These are phyloP conservation scores for Microascus cirrosus DNA, from an alignment of 2,329 filamentous ascomycete genomes.

Conservation along the genomic window DNA sequence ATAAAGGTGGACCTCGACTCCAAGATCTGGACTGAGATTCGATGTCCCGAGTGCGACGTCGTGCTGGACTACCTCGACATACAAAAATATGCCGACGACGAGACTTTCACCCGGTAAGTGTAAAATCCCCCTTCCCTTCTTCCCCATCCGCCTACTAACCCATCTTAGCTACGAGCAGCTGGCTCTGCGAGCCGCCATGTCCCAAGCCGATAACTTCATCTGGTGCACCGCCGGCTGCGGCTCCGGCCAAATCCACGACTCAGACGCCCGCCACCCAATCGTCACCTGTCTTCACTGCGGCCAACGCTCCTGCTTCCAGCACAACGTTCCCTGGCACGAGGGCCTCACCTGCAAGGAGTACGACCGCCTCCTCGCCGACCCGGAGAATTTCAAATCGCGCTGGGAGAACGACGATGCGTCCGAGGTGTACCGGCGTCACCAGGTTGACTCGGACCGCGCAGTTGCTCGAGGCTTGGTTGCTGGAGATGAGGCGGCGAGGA, in stretches of 20 bases:
- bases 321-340: slow-evolving; percentile 29
- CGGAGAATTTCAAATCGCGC: slow-evolving; percentile 23
- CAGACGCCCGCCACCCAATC: slow-evolving; percentile 24
- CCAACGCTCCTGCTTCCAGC: slow-evolving; percentile 29
- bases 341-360: slow-evolving; percentile 29
- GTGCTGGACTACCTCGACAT: slow-evolving; percentile 31
- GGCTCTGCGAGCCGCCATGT: slow-evolving; percentile 28
- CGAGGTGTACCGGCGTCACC: slow-evolving; percentile 18
- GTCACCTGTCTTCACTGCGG: slow-evolving; percentile 27
- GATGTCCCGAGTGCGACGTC: slow-evolving; percentile 39
- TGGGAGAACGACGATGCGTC: slow-evolving; percentile 26
- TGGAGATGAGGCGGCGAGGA: slow-evolving; percentile 16
- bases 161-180: slow-evolving; percentile 27
- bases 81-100: slow-evolving; percentile 27
- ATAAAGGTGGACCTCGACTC: slow-evolving; percentile 20
- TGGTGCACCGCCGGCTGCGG: slow-evolving; percentile 43
- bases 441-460: slow-evolving; percentile 31
- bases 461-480: slow-evolving; percentile 20
- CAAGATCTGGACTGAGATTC: slow-evolving; percentile 31
- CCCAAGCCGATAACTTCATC: slow-evolving; percentile 30
- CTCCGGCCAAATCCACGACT: slow-evolving; percentile 39
- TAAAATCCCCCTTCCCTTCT: neutral
- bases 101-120: slow-evolving; percentile 28
- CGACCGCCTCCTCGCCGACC: slow-evolving; percentile 23
- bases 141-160: neutral